Conservation (phyloP, 768 basidiomycete genomes). For the Russula sp. region DNA sequence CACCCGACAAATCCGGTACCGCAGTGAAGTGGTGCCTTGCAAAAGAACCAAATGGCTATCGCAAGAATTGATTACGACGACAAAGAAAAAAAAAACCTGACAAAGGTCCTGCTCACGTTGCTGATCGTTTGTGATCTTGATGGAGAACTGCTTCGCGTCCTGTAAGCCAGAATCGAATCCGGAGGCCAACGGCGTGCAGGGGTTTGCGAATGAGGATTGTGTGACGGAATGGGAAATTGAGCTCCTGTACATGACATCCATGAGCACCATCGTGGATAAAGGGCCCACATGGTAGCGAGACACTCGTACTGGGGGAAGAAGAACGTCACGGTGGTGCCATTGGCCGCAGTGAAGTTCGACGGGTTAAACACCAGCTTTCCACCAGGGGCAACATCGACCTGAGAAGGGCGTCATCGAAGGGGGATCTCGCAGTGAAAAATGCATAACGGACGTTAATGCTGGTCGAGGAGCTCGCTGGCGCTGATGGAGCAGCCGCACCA, state of each 20-base stretch:
- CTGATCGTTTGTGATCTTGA: conserved; percentile 43
- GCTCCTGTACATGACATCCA: neutral
- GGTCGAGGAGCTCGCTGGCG: conserved; percentile 23
- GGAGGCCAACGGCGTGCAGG: conserved; percentile 35
- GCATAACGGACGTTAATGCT: conserved; percentile 21
- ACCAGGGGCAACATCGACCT: conserved; percentile 42
- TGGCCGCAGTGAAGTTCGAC: conserved; percentile 40
- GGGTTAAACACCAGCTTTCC: conserved; percentile 41
- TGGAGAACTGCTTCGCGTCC: conserved; percentile 36
- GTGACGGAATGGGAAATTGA: conserved; percentile 31
- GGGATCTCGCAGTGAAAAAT: neutral
- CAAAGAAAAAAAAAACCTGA: neutral
- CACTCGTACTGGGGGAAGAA: conserved; percentile 41
- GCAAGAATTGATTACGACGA: neutral
- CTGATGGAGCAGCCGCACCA: conserved; percentile 30
- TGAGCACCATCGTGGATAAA: neutral
- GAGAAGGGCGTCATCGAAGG: neutral
- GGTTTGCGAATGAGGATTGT: conserved; percentile 27
- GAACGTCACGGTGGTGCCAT: conserved; percentile 50
- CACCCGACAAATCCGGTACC: conserved; percentile 47
- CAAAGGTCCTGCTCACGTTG: conserved; percentile 35
- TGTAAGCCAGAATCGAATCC: conserved; percentile 55
- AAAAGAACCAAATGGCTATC: conserved; percentile 53
- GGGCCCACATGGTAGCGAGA: neutral
- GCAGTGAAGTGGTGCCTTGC: conserved; percentile 44